phyloP scores from a whole-genome alignment of 176 grass and related monocot species.

The Hyparrhenia diplandra region DNA sequence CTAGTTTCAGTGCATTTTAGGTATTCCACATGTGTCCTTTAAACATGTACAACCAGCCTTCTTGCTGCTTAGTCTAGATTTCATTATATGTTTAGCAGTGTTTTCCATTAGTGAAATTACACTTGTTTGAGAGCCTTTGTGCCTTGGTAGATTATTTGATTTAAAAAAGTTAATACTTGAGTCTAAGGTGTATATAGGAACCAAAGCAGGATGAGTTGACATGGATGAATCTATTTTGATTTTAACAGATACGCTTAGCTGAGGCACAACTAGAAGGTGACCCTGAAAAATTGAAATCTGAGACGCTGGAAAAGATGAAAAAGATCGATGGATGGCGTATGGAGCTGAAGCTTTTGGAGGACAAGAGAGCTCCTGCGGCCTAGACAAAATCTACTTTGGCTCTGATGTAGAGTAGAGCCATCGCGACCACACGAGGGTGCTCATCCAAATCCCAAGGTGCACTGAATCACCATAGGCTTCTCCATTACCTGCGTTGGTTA shows the following conservation, averaged over 20 bases:
- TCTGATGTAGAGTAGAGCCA: conserved; percentile 31
- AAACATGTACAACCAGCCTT: not conserved
- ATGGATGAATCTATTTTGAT: not conserved
- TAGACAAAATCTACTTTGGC: conserved; percentile 12
- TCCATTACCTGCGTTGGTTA: not conserved
- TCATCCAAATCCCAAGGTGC: conserved; percentile 22
- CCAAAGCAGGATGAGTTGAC: not conserved
- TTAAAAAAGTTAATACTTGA: not conserved
- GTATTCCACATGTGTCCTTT: not conserved
- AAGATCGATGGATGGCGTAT: conserved; percentile 74
- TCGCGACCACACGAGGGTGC: conserved; percentile 2
- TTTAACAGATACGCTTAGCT: conserved; percentile 69
- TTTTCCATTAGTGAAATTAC: no score
- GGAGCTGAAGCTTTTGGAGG: conserved; percentile 85
- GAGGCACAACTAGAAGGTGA: conserved; percentile 72
- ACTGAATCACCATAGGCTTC: conserved; percentile 20
- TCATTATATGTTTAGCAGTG: no score
- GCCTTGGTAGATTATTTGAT: not conserved
- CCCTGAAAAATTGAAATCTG: conserved; percentile 58
- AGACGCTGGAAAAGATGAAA: conserved; percentile 68
- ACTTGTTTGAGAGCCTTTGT: no score
- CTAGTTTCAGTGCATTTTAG: conserved; percentile 9
- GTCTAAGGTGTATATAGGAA: not conserved
- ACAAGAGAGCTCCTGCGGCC: conserved; percentile 30
- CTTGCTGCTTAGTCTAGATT: not conserved